Conservation (phyloP, 2,329 filamentous ascomycete genomes). For the Pezicula neosporulosa region DNA sequence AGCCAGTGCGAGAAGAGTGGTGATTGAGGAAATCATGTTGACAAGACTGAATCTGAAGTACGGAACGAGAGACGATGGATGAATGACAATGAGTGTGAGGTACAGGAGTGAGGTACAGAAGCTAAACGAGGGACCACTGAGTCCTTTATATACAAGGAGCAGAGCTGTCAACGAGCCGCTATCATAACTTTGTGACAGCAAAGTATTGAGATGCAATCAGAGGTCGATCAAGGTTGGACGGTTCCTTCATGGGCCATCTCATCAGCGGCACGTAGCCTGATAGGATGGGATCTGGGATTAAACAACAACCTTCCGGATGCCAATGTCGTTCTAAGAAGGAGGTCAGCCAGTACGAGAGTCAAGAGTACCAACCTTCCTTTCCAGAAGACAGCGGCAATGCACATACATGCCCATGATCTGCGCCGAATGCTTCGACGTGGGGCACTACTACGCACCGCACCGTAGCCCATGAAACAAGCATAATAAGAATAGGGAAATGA, state of each 20-base stretch:
- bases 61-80: slow-evolving; percentile 4
- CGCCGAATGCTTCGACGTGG: not conserved
- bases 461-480: too few species aligned
- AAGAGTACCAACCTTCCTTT: not conserved
- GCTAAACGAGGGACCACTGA: slow-evolving; percentile 3
- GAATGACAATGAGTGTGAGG: slow-evolving; percentile 7
- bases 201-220: not conserved
- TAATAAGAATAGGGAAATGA: too few species aligned
- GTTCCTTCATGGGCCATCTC: not conserved
- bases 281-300: slow-evolving; percentile 3
- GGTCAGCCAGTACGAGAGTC: slow-evolving; percentile 3
- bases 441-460: too few species aligned
- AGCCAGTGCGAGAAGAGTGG: slow-evolving; percentile 21
- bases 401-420: not conserved
- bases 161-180: not conserved
- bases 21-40: slow-evolving; percentile 23
- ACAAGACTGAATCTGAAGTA: not conserved
- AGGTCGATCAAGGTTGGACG: not conserved
- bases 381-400: not conserved
- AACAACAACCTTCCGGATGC: not conserved
- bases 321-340: slow-evolving; percentile 13
- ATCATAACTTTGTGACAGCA: not conserved
- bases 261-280: not conserved
- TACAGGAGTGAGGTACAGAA: slow-evolving; percentile 2
- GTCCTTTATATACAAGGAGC: slow-evolving; percentile 15